These are phyloP conservation scores for Cordia subcordata DNA, from an alignment of 257 asterid genomes.

Conservation along the genomic window DNA sequence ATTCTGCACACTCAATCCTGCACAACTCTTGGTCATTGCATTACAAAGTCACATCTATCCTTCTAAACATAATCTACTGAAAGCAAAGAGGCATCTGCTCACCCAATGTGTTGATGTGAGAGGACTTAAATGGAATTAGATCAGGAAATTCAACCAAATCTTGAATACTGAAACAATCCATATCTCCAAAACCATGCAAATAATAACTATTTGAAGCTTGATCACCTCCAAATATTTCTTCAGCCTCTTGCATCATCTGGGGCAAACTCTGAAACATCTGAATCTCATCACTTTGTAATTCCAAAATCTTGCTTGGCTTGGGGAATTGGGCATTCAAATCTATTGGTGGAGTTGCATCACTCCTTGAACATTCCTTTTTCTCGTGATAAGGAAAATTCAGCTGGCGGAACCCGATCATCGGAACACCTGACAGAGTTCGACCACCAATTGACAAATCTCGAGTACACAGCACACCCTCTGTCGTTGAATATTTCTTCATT, in stretches of 20 bases:
- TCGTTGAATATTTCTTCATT: slow-evolving; percentile 5
- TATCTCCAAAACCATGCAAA: slow-evolving; percentile 42
- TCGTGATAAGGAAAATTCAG: no score
- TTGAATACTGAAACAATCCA: slow-evolving; percentile 26
- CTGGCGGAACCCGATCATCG: no score
- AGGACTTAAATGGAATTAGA: slow-evolving; percentile 37
- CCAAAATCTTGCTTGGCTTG: slow-evolving; percentile 23
- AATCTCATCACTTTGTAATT: slow-evolving; percentile 10
- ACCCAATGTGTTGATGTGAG: slow-evolving; percentile 24
- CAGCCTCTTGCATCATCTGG: slow-evolving; percentile 39
- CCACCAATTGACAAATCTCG: no score
- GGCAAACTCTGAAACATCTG: slow-evolving; percentile 18
- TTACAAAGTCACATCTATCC: background rate
- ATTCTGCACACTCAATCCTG: background rate
- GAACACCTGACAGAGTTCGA: no score
- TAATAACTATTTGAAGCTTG: slow-evolving; percentile 20
- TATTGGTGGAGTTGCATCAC: no score
- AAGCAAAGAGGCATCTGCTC: slow-evolving; percentile 49
- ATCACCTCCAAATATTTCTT: slow-evolving; percentile 26
- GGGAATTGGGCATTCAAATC: slow-evolving; percentile 14
- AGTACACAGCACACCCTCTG: no score
- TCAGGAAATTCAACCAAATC: slow-evolving; percentile 40
- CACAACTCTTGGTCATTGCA: background rate
- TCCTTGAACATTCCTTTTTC: no score
- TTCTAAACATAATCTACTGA: slow-evolving; percentile 2